Evolutionary conservation across 129 eudicot species (phyloP).

Genomic region (Tagetes patula): DNA sequence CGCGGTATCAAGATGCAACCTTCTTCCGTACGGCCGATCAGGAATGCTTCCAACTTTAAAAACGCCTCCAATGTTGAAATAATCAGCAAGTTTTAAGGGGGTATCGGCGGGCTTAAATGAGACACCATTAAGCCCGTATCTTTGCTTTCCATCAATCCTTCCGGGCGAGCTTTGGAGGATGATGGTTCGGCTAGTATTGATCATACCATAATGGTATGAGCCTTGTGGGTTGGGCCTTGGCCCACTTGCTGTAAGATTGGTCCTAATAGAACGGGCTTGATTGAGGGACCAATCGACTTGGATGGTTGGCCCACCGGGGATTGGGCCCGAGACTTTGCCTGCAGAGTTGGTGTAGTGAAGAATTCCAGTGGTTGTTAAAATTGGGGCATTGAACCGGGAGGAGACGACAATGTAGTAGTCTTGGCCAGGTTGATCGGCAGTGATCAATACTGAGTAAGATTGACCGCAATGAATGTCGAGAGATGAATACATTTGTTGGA

Average conservation of each 20-base stretch:
- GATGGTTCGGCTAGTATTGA: constrained; percentile 69
- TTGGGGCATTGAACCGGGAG: constrained; percentile 56
- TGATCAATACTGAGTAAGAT: constrained; percentile 70
- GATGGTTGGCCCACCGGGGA: constrained; percentile 85
- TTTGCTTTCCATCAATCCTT: constrained; percentile 67
- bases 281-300: constrained; percentile 91
- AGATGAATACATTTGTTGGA: constrained; percentile 79
- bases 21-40: constrained; percentile 48
- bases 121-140: constrained; percentile 82
- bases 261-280: constrained; percentile 85
- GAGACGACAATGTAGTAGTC: constrained; percentile 79
- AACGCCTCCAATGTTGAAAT: constrained; percentile 75
- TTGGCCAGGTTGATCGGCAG: constrained; percentile 66
- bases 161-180: constrained; percentile 67
- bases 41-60: constrained; percentile 77
- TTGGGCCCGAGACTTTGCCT: constrained; percentile 61
- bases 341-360: constrained; percentile 71
- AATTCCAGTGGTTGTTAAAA: constrained; percentile 68
- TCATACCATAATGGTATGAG: constrained; percentile 91
- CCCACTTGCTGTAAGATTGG: constrained; percentile 96
- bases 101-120: constrained; percentile 73
- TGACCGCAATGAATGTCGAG: constrained; percentile 90
- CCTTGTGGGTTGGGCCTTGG: constrained; percentile 99
- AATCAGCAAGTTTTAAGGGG: constrained; percentile 85
- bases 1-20: constrained; percentile 67